A percentile compares a stretch with the other conserved stretches of the same genome.
Evolutionary conservation across 345 rosid genomes (phyloP).

Genomic region (Salix viminalis): DNA sequence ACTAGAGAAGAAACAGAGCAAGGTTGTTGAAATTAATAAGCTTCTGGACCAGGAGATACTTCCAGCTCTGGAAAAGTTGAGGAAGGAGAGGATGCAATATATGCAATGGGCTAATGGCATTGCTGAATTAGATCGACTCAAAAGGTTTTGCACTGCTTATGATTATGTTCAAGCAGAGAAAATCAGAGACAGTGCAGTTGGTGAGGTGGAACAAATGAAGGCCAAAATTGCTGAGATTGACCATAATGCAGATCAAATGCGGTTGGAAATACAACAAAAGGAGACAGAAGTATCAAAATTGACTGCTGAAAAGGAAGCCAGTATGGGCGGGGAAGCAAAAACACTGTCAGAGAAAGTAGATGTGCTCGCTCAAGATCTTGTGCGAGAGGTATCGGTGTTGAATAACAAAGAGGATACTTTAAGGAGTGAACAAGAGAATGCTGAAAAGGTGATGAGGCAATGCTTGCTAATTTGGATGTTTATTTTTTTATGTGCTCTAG

Average conservation of each 20-base stretch:
- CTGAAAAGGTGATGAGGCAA: slow-evolving; percentile 52
- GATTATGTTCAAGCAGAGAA: slow-evolving; percentile 67
- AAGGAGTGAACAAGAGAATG: slow-evolving; percentile 63
- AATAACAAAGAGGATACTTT: slow-evolving; percentile 73
- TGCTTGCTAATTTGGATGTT: slow-evolving; percentile 2
- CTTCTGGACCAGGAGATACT: slow-evolving; percentile 87
- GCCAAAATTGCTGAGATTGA: slow-evolving; percentile 54
- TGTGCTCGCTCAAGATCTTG: slow-evolving; percentile 59
- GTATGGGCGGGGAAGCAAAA: slow-evolving; percentile 85
- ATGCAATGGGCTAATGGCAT: slow-evolving; percentile 97
- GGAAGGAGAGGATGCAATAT: slow-evolving; percentile 83
- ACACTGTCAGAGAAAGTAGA: slow-evolving; percentile 72
- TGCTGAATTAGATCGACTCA: slow-evolving; percentile 67
- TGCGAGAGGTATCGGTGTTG: slow-evolving; percentile 69
- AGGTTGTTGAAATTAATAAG: slow-evolving; percentile 91
- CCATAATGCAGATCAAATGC: slow-evolving; percentile 37
- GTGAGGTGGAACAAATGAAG: slow-evolving; percentile 49
- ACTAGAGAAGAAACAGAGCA: slow-evolving; percentile 89
- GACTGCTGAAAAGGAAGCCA: slow-evolving; percentile 82
- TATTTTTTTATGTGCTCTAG: slow-evolving; percentile 5
- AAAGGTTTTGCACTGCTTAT: slow-evolving; percentile 65
- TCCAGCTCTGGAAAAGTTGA: slow-evolving; percentile 87
- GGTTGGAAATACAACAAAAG: slow-evolving; percentile 48
- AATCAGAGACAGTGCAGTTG: slow-evolving; percentile 48
- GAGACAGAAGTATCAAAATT: slow-evolving; percentile 56